Base-by-base conservation (phyloP, 331 rosid genomes). In the Saraca asoca region DNA sequence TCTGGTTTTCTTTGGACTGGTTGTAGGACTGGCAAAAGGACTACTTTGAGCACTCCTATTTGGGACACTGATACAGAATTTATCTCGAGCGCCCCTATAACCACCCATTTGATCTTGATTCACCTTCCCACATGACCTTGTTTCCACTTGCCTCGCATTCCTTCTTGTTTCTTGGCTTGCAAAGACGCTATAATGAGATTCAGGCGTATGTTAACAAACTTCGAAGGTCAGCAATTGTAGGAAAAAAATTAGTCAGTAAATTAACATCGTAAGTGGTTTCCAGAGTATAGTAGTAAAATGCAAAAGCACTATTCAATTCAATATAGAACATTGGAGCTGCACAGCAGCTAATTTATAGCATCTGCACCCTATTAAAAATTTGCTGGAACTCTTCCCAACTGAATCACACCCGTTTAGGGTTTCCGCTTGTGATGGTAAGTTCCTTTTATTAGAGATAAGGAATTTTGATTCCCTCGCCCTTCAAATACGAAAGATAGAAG, bases 21-120 rank as follows among this genome's bases (percentile, higher is more conserved):
- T 37, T n/a, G n/a, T n/a, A 34, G 97, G 97, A 68, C 97, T 93
- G 7, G 75, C 62, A 41, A 72, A 77, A 60, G 91, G 91, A 75
- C 92, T 94, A 10, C 62, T 50, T 7, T 90, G 88, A 66, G 89
- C 86, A 78, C 95, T 90, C 76, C 90, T 75, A n/a, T n/a, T n/a
- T n/a, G n/a, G n/a, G n/a, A n/a, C n/a, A n/a, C n/a, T n/a, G n/a
- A n/a, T n/a, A n/a, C n/a, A n/a, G 0, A 80, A 81, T 42, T 45
- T 67, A 54, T 41, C 62, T 53, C 65, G 68, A 14, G 43, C 24
- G 13, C 70, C 68, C 62, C 55, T 66, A 6, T 56, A 41, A 37
- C 69, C 65, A 33, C 64, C 67, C 18, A 17, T n/a, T n/a, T n/a
- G 37, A 5, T 71, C 78, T 57, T 41, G 85, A 50, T 49, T 66